A percentile compares a stretch with the other conserved stretches of the same genome.
Evolutionary conservation across 1,284 basidiomycete genomes (phyloP).

Genomic region (Abortiporus biennis): DNA sequence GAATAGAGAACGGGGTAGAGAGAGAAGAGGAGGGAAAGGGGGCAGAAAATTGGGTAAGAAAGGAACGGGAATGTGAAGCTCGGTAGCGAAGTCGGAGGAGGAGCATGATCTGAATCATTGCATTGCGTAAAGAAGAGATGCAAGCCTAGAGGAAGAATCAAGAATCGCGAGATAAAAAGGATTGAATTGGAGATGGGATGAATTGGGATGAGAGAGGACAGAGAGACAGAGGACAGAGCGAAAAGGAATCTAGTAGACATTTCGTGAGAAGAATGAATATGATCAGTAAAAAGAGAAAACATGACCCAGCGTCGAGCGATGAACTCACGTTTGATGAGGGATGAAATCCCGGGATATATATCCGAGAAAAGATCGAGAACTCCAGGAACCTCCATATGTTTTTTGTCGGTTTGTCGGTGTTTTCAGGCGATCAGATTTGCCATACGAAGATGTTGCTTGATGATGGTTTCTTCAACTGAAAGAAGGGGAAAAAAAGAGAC

Average conservation of each 20-base stretch:
- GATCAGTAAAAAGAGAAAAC: not conserved
- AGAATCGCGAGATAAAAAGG: not conserved
- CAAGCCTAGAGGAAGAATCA: not conserved
- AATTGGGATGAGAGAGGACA: no score
- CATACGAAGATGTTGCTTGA: conserved; percentile 11
- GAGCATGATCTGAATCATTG: not conserved
- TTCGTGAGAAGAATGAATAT: not conserved
- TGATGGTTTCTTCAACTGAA: conserved; percentile 13
- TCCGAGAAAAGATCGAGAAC: not conserved
- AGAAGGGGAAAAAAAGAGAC: not conserved
- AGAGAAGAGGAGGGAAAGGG: not conserved
- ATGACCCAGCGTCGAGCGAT: not conserved
- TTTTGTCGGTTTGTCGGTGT: not conserved
- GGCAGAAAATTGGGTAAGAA: not conserved
- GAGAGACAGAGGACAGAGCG: not conserved
- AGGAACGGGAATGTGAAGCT: not conserved
- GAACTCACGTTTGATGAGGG: not conserved
- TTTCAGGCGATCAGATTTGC: conserved; percentile 9
- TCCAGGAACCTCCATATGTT: not conserved
- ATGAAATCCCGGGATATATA: not conserved
- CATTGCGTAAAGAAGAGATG: not conserved
- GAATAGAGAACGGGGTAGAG: not conserved
- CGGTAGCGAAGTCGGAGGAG: not conserved
- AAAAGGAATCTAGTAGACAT: not conserved
- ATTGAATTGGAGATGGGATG: not conserved